A percentile compares a stretch with the other conserved stretches of the same genome.
Evolutionary conservation across 2,329 filamentous ascomycete species (phyloP).

Genomic region (Orbilia ellipsospora): DNA sequence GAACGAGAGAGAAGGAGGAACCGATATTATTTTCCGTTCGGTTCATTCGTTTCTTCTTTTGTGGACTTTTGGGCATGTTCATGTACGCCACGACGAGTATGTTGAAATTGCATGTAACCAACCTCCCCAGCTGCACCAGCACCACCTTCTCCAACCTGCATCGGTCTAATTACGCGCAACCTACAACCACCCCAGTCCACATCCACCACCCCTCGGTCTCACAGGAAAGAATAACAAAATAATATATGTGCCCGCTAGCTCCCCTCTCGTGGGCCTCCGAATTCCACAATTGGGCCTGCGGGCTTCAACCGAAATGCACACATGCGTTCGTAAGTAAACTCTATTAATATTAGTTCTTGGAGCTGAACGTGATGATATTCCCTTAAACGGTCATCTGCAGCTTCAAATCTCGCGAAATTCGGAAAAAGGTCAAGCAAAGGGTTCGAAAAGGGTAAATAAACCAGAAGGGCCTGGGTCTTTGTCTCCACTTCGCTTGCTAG

Average conservation of each 20-base stretch:
- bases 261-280: neutral
- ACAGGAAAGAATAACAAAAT: constrained; percentile 26
- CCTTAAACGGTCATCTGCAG: neutral
- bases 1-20: too few relatives aligned
- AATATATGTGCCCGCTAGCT: constrained; percentile 32
- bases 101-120: constrained; percentile 45
- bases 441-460: neutral
- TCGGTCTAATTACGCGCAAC: constrained; percentile 41
- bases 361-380: constrained; percentile 5
- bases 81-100: constrained; percentile 35
- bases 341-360: neutral
- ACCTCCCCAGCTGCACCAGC: constrained; percentile 3
- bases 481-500: neutral
- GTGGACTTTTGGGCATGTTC: neutral
- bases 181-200: neutral
- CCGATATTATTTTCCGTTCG: too few relatives aligned
- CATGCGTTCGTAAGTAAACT: too few relatives aligned
- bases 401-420: constrained; percentile 11
- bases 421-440: neutral
- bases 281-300: neutral
- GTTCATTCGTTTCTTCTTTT: too few relatives aligned
- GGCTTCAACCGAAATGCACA: neutral
- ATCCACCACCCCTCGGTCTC: neutral
- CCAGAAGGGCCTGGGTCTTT: neutral
- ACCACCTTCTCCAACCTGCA: constrained; percentile 48